Conservation (phyloP, 306 rosid genomes). For the Pyrus communis region DNA sequence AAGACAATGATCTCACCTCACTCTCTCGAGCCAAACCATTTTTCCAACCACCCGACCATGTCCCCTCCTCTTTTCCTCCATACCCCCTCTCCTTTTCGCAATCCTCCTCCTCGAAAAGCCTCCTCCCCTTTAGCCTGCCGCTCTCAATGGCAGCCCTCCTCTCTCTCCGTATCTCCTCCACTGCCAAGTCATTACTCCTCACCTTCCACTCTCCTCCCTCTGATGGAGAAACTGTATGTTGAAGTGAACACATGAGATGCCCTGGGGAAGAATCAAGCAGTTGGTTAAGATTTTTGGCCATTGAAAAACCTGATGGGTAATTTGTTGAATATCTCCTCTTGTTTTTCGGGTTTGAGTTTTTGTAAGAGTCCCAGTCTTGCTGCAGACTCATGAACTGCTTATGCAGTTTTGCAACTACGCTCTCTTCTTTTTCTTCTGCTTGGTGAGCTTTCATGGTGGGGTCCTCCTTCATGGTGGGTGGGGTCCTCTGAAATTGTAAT, state of each 20-base stretch:
- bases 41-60: neutral
- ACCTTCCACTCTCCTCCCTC: constrained; percentile 17
- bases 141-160: constrained; percentile 34
- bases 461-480: constrained; percentile 8
- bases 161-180: constrained; percentile 31
- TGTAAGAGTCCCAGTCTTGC: constrained; percentile 40
- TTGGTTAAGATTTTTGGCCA: constrained; percentile 15
- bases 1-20: constrained; percentile 38
- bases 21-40: constrained; percentile 10
- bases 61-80: neutral
- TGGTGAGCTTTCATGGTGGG: constrained; percentile 32
- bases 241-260: constrained; percentile 42
- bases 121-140: constrained; percentile 40
- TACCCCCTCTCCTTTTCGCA: neutral
- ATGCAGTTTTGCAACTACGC: constrained; percentile 6
- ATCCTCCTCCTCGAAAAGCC: constrained; percentile 29
- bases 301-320: neutral
- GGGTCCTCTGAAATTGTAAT: neutral
- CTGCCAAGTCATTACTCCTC: constrained; percentile 13
- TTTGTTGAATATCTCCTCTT: neutral
- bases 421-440: constrained; percentile 18
- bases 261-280: constrained; percentile 30
- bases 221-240: constrained; percentile 12
- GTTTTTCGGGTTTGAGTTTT: constrained; percentile 27
- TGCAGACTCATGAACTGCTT: constrained; percentile 27